Evolutionary conservation across 805 yeast species (phyloP).

Genomic region (Cyberlindnera sargentensis): DNA sequence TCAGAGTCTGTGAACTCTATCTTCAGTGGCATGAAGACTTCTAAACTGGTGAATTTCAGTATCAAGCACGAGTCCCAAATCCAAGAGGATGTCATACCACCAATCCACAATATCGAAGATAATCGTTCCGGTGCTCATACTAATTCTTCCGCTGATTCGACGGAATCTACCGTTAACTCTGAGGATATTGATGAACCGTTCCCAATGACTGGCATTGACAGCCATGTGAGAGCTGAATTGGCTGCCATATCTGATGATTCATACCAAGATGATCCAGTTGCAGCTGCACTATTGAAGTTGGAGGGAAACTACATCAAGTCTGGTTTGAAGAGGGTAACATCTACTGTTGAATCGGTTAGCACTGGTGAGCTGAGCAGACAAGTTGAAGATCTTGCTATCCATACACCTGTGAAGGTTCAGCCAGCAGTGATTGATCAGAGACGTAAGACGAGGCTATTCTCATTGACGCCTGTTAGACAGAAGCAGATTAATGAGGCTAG

Average conservation of each 20-base stretch:
- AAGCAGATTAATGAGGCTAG: conserved; percentile 19
- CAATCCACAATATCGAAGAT: not conserved
- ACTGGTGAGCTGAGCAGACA: conserved; percentile 15
- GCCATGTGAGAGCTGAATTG: conserved; percentile 62
- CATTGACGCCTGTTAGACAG: conserved; percentile 27
- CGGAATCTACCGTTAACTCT: conserved; percentile 8
- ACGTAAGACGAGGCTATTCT: conserved; percentile 30
- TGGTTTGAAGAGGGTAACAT: conserved; percentile 2
- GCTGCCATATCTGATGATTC: conserved; percentile 84
- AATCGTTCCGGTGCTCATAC: too few species aligned
- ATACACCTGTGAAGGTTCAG: conserved; percentile 16
- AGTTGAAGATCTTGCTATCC: conserved; percentile 15
- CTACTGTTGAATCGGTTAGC: conserved; percentile 11
- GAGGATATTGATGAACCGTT: conserved; percentile 25
- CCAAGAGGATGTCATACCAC: conserved; percentile 1
- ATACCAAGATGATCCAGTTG: conserved; percentile 59
- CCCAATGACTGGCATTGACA: conserved; percentile 36
- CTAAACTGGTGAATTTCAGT: conserved; percentile 12
- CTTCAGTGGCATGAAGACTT: conserved; percentile 13
- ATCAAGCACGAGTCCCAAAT: conserved; percentile 3
- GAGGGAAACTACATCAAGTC: conserved; percentile 51
- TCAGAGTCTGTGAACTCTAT: conserved; percentile 15
- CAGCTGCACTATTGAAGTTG: conserved; percentile 65
- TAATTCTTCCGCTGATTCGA: not conserved
- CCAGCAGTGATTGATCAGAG: conserved; percentile 31